Conservation (phyloP, 495 filamentous ascomycete genomes). For the Extremus antarcticus region DNA sequence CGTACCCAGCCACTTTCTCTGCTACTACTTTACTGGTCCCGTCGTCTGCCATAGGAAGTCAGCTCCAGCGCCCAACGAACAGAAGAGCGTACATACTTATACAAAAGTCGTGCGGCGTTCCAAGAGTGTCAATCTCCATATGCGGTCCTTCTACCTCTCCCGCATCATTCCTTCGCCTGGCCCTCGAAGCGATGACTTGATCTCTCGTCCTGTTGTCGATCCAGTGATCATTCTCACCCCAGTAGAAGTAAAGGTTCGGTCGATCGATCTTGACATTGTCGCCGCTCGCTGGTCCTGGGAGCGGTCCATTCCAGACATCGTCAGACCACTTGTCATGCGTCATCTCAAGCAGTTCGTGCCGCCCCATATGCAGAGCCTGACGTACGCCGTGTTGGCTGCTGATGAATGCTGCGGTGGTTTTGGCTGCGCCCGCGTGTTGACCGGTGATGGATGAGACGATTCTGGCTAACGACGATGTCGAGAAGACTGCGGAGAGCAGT, state of each 20-base stretch:
- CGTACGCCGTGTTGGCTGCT: conserved; percentile 15
- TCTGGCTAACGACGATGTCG: not conserved
- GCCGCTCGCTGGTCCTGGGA: not conserved
- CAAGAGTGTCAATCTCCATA: conserved; percentile 60
- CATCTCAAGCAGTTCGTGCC: conserved; percentile 68
- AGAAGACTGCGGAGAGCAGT: conserved; percentile 11
- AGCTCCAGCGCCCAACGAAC: not conserved
- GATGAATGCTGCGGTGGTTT: conserved; percentile 53
- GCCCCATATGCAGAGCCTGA: conserved; percentile 51
- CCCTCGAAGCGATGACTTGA: conserved; percentile 52
- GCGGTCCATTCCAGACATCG: conserved; percentile 52
- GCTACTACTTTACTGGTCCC: conserved; percentile 28
- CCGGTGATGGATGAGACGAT: conserved; percentile 34
- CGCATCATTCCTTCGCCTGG: conserved; percentile 10
- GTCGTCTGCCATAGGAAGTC: not conserved
- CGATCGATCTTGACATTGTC: conserved; percentile 5
- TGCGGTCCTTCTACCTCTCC: conserved; percentile 39
- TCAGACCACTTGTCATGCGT: conserved; percentile 64
- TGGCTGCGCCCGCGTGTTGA: conserved; percentile 46
- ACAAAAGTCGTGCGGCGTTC: conserved; percentile 73
- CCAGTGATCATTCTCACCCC: conserved; percentile 69
- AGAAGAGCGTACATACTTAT: conserved; percentile 44
- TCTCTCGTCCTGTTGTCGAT: conserved; percentile 67
- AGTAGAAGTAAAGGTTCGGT: conserved; percentile 65
- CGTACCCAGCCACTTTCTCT: conserved; percentile 51